phyloP scores from a whole-genome alignment of 73 alveolate genomes.

The Urostyla sp. region DNA sequence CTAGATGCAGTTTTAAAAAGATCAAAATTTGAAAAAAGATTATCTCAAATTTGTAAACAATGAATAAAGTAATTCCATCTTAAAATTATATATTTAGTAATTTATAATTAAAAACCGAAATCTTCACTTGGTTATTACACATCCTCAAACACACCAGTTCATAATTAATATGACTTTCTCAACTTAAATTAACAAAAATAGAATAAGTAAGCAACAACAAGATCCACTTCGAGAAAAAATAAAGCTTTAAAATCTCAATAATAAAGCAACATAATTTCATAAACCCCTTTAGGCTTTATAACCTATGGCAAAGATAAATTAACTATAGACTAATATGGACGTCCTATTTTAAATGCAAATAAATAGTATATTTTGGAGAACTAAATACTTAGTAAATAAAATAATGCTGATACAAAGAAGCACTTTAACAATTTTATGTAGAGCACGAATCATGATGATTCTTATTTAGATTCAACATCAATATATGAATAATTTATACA shows the following conservation, averaged over 20 bases:
- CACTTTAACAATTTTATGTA: not conserved
- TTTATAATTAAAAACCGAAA: not conserved
- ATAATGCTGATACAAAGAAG: too few relatives aligned
- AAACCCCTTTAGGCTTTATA: conserved; percentile 6
- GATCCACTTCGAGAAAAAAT: conserved; percentile 40
- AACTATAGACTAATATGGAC: conserved; percentile 18
- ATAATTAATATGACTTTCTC: not conserved
- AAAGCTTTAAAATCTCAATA: not conserved
- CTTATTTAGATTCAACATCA: conserved; percentile 41
- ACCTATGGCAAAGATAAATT: not conserved
- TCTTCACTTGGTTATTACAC: not conserved
- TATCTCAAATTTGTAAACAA: not conserved
- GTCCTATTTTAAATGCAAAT: not conserved
- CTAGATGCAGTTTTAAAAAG: not conserved
- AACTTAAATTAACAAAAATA: not conserved
- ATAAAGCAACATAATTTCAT: not conserved
- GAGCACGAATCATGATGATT: conserved; percentile 11
- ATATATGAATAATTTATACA: conserved; percentile 32
- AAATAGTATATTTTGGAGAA: not conserved
- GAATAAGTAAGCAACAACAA: not conserved
- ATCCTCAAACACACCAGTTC: not conserved
- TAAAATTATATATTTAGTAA: too few relatives aligned
- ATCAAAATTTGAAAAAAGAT: not conserved
- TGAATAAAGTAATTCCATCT: too few relatives aligned
- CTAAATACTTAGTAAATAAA: not conserved